These are phyloP conservation scores for Fomitopsis schrenkii DNA, from an alignment of 1,284 basidiomycete genomes.

Conservation along the genomic window DNA sequence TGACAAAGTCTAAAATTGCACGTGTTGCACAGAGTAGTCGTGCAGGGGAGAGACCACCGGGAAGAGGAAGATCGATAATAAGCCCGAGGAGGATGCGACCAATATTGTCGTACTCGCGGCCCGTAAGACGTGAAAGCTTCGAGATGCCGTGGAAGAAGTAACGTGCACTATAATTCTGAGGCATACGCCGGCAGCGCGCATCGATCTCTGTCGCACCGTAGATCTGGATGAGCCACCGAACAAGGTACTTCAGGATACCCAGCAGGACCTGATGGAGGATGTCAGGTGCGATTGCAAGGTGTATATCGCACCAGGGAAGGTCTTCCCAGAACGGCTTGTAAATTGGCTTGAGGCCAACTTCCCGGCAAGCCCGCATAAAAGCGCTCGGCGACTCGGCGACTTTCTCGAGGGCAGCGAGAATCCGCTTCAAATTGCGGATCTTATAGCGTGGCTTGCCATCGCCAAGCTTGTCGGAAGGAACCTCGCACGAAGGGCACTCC, in stretches of 20 bases:
- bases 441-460: rapidly evolving
- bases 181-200: too few relatives aligned
- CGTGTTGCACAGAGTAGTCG: too few relatives aligned
- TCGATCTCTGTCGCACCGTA: slow-evolving; percentile 14
- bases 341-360: not conserved
- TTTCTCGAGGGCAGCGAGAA: not conserved
- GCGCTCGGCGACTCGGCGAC: not conserved
- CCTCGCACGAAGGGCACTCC: not conserved
- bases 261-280: slow-evolving; percentile 19
- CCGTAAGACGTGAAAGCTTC: too few relatives aligned
- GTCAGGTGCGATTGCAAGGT: not conserved
- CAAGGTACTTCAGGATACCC: slow-evolving; percentile 8
- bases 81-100: too few relatives aligned
- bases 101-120: too few relatives aligned
- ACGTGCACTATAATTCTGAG: too few relatives aligned
- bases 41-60: too few relatives aligned
- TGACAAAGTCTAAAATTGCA: too few relatives aligned
- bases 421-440: not conserved
- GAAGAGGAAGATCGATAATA: too few relatives aligned
- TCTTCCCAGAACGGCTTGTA: not conserved
- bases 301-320: slow-evolving; percentile 4
- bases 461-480: not conserved
- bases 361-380: not conserved
- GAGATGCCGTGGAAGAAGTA: too few relatives aligned
- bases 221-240: slow-evolving; percentile 14